A percentile compares a stretch with the other conserved stretches of the same genome.
Evolutionary conservation across 768 basidiomycete species (phyloP).

Genomic region (Tricholoma bakamatsutake): DNA sequence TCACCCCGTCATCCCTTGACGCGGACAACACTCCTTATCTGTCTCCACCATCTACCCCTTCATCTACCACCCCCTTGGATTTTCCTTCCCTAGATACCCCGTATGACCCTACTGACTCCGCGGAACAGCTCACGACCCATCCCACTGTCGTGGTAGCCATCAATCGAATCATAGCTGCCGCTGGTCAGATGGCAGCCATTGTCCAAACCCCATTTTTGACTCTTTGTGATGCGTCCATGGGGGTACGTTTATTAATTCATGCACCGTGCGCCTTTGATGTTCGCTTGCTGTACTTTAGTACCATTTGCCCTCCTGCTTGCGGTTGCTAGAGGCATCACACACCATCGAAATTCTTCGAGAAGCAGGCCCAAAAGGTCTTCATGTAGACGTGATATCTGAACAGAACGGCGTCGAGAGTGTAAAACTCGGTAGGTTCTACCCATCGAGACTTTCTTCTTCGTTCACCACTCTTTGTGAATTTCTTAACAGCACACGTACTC

Average conservation of each 20-base stretch:
- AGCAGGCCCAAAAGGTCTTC: constrained; percentile 48
- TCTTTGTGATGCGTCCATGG: constrained; percentile 70
- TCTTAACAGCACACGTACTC: constrained; percentile 54
- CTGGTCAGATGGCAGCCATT: constrained; percentile 58
- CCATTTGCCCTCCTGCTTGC: constrained; percentile 69
- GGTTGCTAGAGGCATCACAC: constrained; percentile 68
- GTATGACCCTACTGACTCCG: constrained; percentile 36
- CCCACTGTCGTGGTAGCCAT: constrained; percentile 57
- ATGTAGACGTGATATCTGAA: constrained; percentile 40
- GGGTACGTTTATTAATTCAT: constrained; percentile 36
- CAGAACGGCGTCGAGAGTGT: constrained; percentile 37
- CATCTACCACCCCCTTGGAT: constrained; percentile 29
- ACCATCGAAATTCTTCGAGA: constrained; percentile 65
- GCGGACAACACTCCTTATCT: constrained; percentile 16
- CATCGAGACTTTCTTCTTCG: not conserved
- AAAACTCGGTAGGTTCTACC: constrained; percentile 42
- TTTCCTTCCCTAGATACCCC: constrained; percentile 54
- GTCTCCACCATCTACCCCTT: constrained; percentile 29
- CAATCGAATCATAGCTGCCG: constrained; percentile 60
- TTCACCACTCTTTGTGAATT: not conserved
- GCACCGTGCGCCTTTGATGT: too few species aligned
- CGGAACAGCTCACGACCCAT: constrained; percentile 53
- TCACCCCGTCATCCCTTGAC: constrained; percentile 1
- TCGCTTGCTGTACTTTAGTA: constrained; percentile 38
- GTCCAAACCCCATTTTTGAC: constrained; percentile 65